Base-by-base conservation (phyloP, 2,329 filamentous ascomycete genomes). In the Diplodia corticola region DNA sequence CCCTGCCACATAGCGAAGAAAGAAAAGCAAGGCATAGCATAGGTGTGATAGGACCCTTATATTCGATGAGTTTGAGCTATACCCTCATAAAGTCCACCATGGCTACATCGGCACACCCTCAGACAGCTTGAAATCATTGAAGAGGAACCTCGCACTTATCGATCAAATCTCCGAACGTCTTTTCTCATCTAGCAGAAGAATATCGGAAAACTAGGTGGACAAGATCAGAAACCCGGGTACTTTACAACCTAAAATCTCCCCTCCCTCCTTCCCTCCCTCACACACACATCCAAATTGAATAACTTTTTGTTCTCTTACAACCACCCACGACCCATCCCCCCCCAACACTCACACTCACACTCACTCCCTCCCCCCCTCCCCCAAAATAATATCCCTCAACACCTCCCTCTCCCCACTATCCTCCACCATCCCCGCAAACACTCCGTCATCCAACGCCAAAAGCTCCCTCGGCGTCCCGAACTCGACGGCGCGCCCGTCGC, bases 401-500 rank as follows among this genome's bases (percentile, higher is more conserved):
- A 35, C 48, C 1, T 24, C 55, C 55, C 7, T 50, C 64, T 66
- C 64, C 2, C 64, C 64, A 20, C 64, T 66, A 37, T 63, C 64
- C 55, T 54, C 49, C 33, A 63, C 64, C 64, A 66, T 66, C 24
- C 64, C 64, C 13, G 22, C 46, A 37, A 66, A 66, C 24, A 26
- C 64, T 5, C 55, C 64, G 5, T 7, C 64, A 55, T 66, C 53
- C 44, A 6, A 24, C 24, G n/a, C 35, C 55, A 40, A 48, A 35
- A 66, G 17, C 64, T 61, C 57, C 24, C 55, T 53, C 64, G 64
- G 64, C 4, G 20, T 46, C 13, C 57, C 64, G 15, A 37, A 67
- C 57, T 76, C 73, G n/a, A 72, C 68, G 22, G 73, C 63, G 30
- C 61, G 60, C 0, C 73, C 74, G 13, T 67, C 69, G n/a, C 66